Conservation (phyloP, 1,284 basidiomycete genomes). For the Irpex rosettiformis region DNA sequence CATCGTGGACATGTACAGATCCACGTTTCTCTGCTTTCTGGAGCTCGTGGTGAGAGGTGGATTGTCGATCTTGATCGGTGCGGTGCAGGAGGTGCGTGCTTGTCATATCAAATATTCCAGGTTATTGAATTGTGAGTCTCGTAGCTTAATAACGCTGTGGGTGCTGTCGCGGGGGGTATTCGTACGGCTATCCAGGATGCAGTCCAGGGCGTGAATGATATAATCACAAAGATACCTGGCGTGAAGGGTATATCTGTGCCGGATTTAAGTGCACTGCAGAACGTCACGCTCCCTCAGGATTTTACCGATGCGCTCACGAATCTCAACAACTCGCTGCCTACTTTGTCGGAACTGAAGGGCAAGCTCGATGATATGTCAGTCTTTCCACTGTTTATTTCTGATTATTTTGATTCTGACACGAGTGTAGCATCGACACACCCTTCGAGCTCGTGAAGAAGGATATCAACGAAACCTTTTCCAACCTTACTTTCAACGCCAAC, state of each 20-base stretch:
- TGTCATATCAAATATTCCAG: no score
- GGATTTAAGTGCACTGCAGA: conserved; percentile 66
- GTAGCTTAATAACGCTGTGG: conserved; percentile 71
- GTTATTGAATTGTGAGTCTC: no score
- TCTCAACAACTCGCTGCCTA: conserved; percentile 83
- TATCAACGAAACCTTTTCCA: conserved; percentile 83
- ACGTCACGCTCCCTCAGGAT: conserved; percentile 79
- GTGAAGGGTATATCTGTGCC: conserved; percentile 74
- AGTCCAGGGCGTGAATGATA: conserved; percentile 64
- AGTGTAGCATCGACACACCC: conserved; percentile 70
- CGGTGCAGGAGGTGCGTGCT: conserved; percentile 72
- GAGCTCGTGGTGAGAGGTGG: conserved; percentile 86
- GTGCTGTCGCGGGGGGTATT: conserved; percentile 55
- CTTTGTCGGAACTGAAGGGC: conserved; percentile 71
- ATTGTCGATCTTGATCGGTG: conserved; percentile 76
- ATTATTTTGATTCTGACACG: conserved; percentile 16
- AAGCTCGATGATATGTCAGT: conserved; percentile 72
- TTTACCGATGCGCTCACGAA: conserved; percentile 71
- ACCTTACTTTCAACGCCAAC: conserved; percentile 64
- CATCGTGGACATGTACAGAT: conserved; percentile 88
- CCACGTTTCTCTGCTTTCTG: conserved; percentile 88
- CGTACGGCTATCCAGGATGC: conserved; percentile 71
- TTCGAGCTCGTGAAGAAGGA: conserved; percentile 84
- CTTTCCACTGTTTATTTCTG: not conserved
- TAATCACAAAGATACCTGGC: conserved; percentile 63